A percentile compares a stretch with the other conserved stretches of the same genome.
Conservation (phyloP, 345 rosid genomes). For the Pugionium cornutum region DNA sequence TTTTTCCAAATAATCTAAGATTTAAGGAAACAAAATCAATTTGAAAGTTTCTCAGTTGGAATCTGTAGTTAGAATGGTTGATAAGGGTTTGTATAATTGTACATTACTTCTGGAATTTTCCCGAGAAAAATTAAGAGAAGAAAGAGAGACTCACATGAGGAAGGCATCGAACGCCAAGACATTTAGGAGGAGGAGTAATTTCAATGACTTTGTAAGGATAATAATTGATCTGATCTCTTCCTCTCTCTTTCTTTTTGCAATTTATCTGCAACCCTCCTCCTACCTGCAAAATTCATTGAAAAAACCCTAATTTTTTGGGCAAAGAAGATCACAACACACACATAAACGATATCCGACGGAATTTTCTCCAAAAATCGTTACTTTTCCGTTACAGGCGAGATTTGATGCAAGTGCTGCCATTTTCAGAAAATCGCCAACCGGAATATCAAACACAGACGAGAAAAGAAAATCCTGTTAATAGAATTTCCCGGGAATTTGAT, state of each 20-base stretch:
- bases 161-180: conserved; percentile 84
- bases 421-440: not conserved
- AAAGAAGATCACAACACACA: not conserved
- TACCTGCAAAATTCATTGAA: conserved; percentile 40
- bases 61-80: too few species aligned
- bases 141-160: conserved; percentile 51
- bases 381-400: conserved; percentile 46
- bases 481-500: not conserved
- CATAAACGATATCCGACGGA: not conserved
- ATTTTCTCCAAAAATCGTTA: conserved; percentile 3
- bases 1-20: too few species aligned
- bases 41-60: too few species aligned
- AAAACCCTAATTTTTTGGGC: not conserved
- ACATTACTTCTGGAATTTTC: too few species aligned
- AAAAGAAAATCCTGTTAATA: not conserved
- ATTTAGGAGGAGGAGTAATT: conserved; percentile 91
- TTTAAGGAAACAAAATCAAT: too few species aligned
- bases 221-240: conserved; percentile 49
- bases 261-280: conserved; percentile 40
- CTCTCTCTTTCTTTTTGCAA: conserved; percentile 77
- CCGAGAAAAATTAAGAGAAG: too few species aligned
- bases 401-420: conserved; percentile 53
- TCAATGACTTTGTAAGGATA: conserved; percentile 84
- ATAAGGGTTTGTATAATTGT: too few species aligned
- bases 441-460: conserved; percentile 1